These are phyloP conservation scores for Mycotypha africana DNA, from an alignment of 371 early-diverging fungal genomes.

Conservation along the genomic window DNA sequence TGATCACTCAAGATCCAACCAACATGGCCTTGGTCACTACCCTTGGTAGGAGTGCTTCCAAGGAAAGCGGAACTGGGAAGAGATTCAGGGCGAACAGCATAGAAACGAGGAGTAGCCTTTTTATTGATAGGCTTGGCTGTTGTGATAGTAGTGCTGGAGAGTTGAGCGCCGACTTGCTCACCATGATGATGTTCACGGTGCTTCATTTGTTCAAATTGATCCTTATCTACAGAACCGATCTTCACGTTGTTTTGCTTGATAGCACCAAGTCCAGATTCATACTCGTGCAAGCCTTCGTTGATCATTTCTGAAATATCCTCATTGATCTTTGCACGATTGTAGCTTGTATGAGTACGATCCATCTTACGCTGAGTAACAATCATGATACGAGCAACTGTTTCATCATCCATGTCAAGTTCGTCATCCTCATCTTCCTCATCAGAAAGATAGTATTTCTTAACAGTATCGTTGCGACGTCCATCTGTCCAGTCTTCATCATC, in stretches of 20 bases:
- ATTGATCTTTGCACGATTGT: conserved; percentile 78
- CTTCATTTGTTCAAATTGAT: conserved; percentile 54
- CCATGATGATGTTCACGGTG: conserved; percentile 14
- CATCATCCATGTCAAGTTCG: conserved; percentile 79
- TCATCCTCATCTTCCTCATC: conserved; percentile 62
- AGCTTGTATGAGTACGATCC: conserved; percentile 67
- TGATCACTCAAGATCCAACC: conserved; percentile 80
- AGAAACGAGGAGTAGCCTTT: conserved; percentile 57
- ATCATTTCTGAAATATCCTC: conserved; percentile 91
- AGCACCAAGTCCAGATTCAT: conserved; percentile 69
- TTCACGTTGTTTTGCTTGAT: conserved; percentile 40
- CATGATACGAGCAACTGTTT: conserved; percentile 79
- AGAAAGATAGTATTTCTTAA: conserved; percentile 62
- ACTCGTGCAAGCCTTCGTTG: conserved; percentile 90
- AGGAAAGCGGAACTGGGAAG: conserved; percentile 46
- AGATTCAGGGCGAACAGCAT: conserved; percentile 55
- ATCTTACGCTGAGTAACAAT: conserved; percentile 87
- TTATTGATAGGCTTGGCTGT: conserved; percentile 24
- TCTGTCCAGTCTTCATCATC: conserved; percentile 60
- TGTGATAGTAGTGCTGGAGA: conserved; percentile 18
- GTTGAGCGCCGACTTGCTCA: conserved; percentile 19
- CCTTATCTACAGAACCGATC: conserved; percentile 64
- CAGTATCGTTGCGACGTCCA: conserved; percentile 50
- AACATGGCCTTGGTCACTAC: conserved; percentile 73
- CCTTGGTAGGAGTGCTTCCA: conserved; percentile 40